Evolutionary conservation across 2,329 filamentous ascomycete genomes (phyloP), one percentile per base, ranked within the genome.

Genomic region (Parastagonospora nodorum): DNA sequence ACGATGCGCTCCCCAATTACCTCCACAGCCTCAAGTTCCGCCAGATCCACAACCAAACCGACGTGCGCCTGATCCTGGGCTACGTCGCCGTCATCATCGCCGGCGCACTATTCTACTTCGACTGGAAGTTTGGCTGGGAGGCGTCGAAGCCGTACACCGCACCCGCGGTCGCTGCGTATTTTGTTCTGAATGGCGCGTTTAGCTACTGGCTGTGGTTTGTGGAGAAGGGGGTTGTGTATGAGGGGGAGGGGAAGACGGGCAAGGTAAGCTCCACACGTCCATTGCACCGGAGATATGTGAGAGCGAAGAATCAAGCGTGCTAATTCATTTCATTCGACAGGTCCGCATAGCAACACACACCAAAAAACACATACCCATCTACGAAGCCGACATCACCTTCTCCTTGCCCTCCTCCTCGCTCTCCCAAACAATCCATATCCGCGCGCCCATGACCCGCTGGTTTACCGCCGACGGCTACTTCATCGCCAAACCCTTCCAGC

Each of bases 1-100:
- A 99, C 78, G 94, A 99, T 77, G 91, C 92, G 50, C 87, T 99
- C 53, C 86, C 89, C 51, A 92, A 94, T 77, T 97, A 97, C 79
- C 86, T 99, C 57, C 93, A 90, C 76, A 89, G 86, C 29, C 86
- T 97, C 72, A 87, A 82, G 61, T 97, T 97, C 80, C 83, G 79
- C 57, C 92, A 96, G 76, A 87, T 89, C 58, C 88, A 97, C 77
- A 82, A 77, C 50, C 86, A 94, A 41, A 85, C 87, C 65, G 92
- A 97, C 68, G 84, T 95, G 41, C 90, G 91, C 46, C 86, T 99
- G 39, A 82, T 80, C 0, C 81, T 99, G 8, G 94, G 94, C 57
- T 97, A 95, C 77, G 75, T 81, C 15, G 89, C 92, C 53, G 92
- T 97, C 66, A 73, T 82, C 51, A 86, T 97, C 55, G 88, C 91